These are phyloP conservation scores for Geotrichum reessii DNA, from an alignment of 1,139 yeast genomes.

Conservation along the genomic window DNA sequence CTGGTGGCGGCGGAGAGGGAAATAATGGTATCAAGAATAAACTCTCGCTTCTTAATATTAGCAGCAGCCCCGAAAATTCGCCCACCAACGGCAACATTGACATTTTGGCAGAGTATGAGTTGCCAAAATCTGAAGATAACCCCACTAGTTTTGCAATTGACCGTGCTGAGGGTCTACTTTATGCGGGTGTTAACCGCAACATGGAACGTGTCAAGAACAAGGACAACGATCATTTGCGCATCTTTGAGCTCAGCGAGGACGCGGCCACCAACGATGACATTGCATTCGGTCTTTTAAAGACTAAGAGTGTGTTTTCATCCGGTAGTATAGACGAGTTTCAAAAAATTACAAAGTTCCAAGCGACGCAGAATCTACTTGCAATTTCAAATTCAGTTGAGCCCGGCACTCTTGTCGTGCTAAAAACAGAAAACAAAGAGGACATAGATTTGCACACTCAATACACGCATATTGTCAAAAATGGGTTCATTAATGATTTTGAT, in stretches of 20 bases:
- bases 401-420: conserved; percentile 1
- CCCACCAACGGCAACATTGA: conserved; percentile 11
- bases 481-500: conserved; percentile 22
- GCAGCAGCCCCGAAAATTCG: conserved; percentile 2
- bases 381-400: conserved; percentile 15
- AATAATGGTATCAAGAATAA: conserved; percentile 82
- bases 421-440: not conserved
- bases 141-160: conserved; percentile 33
- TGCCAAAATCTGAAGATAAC: conserved; percentile 31
- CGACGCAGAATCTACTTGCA: conserved; percentile 23
- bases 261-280: not conserved
- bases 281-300: not conserved
- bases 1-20: conserved; percentile 97
- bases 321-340: conserved; percentile 28
- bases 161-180: conserved; percentile 19
- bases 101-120: conserved; percentile 23
- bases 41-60: conserved; percentile 36
- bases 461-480: conserved; percentile 11
- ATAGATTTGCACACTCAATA: conserved; percentile 2
- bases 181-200: conserved; percentile 2
- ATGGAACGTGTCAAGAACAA: not conserved
- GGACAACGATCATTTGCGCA: conserved; percentile 54
- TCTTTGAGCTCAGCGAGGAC: conserved; percentile 44
- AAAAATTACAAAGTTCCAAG: conserved; percentile 25
- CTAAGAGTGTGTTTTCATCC: conserved; percentile 19